Conservation (phyloP, 768 basidiomycete genomes). For the Boletus vermiculosoides region DNA sequence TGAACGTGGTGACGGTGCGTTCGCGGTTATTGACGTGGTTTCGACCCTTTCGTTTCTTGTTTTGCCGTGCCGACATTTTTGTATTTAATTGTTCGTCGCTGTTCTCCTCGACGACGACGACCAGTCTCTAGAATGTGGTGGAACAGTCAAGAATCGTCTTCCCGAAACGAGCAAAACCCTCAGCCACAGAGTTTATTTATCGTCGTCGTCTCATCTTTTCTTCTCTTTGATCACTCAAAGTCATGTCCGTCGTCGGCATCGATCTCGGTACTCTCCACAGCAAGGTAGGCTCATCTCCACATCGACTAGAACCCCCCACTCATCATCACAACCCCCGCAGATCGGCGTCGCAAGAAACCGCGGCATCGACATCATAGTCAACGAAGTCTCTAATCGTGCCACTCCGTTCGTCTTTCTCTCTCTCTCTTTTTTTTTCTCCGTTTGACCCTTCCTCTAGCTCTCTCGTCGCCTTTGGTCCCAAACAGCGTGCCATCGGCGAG, state of each 20-base stretch:
- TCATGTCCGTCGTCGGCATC: conserved; percentile 91
- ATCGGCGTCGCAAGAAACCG: conserved; percentile 94
- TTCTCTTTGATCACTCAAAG: neutral
- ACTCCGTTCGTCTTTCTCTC: conserved; percentile 73
- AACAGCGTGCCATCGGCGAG: conserved; percentile 91
- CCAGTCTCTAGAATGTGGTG: conserved; percentile 22
- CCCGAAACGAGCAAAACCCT: conserved; percentile 23
- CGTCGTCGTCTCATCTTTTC: no score
- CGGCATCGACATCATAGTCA: conserved; percentile 98
- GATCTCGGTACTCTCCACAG: conserved; percentile 90
- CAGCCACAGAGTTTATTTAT: conserved; percentile 12
- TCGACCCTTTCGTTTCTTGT: conserved; percentile 61
- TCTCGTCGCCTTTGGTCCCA: conserved; percentile 89
- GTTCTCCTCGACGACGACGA: neutral
- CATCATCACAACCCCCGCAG: conserved; percentile 38
- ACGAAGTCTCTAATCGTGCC: conserved; percentile 95
- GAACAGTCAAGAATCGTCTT: conserved; percentile 27
- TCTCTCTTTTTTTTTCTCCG: neutral
- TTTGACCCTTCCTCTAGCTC: conserved; percentile 54
- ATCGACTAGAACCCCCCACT: neutral
- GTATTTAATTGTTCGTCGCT: no score
- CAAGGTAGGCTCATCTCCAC: conserved; percentile 52
- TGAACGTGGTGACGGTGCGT: conserved; percentile 67
- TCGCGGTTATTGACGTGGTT: conserved; percentile 55
- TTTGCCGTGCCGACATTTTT: conserved; percentile 62